Evolutionary conservation across 2,329 filamentous ascomycete species (phyloP).

Genomic region (Trichoderma asperellum): DNA sequence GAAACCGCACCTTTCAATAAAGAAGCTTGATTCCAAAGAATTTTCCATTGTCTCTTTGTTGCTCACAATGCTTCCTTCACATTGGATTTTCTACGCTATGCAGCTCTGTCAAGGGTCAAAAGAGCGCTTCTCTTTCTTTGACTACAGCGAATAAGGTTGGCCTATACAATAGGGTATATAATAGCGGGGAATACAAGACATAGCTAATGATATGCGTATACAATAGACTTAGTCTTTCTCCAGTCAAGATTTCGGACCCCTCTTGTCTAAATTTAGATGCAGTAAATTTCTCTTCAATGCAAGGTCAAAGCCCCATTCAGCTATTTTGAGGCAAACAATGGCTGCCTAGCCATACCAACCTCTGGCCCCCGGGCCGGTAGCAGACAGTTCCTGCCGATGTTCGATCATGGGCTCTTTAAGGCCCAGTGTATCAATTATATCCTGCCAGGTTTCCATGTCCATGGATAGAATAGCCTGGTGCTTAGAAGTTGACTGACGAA

Average conservation of each 20-base stretch:
- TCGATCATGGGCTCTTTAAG: slow-evolving; percentile 82
- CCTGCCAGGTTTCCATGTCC: slow-evolving; percentile 81
- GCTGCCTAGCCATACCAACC: slow-evolving; percentile 66
- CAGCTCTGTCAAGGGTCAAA: background rate
- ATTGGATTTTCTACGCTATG: background rate
- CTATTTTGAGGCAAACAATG: background rate
- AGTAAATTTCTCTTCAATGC: background rate
- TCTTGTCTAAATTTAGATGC: background rate
- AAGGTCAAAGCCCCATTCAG: background rate
- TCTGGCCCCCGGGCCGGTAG: slow-evolving; percentile 55
- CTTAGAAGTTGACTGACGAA: slow-evolving; percentile 61
- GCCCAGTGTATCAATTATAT: slow-evolving; percentile 74
- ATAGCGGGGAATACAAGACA: background rate
- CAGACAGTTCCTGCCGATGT: slow-evolving; percentile 68
- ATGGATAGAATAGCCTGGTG: slow-evolving; percentile 89
- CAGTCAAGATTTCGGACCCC: background rate
- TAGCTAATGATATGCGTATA: background rate
- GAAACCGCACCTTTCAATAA: background rate
- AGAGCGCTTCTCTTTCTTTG: background rate
- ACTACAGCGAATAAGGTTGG: background rate
- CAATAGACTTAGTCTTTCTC: background rate
- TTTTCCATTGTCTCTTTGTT: background rate
- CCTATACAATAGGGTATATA: background rate
- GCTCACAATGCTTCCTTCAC: background rate
- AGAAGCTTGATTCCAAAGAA: background rate